These are phyloP conservation scores for Saturnispora sekii DNA, from an alignment of 805 yeast genomes.

Conservation along the genomic window DNA sequence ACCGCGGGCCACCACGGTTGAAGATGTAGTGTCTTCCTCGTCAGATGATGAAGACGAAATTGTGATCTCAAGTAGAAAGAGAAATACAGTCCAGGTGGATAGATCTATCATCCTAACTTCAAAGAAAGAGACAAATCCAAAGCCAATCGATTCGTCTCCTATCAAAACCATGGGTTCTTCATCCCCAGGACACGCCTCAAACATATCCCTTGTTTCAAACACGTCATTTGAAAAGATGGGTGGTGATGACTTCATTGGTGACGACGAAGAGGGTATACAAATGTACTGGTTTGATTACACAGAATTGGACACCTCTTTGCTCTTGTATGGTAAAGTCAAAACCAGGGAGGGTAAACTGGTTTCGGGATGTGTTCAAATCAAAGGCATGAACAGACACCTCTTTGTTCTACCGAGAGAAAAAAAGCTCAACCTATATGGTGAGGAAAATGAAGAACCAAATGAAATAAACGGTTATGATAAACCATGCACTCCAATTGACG, in stretches of 20 bases:
- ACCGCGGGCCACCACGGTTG: constrained; percentile 1
- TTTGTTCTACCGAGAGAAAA: constrained; percentile 63
- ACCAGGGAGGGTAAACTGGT: constrained; percentile 49
- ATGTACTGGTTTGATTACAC: constrained; percentile 89
- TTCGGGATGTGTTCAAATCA: constrained; percentile 70
- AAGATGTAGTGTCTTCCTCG: constrained; percentile 17
- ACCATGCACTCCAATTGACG: constrained; percentile 47
- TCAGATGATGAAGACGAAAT: constrained; percentile 50
- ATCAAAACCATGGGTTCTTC: constrained; percentile 18
- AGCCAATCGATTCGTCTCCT: constrained; percentile 21
- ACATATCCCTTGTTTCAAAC: constrained; percentile 18
- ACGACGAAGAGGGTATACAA: constrained; percentile 36
- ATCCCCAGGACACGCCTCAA: constrained; percentile 18
- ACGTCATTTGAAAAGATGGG: constrained; percentile 25
- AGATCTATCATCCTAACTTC: constrained; percentile 35
- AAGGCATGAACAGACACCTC: constrained; percentile 59
- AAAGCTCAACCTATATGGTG: constrained; percentile 28
- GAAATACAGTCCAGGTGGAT: constrained; percentile 33
- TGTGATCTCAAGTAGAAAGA: constrained; percentile 43
- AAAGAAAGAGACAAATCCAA: constrained; percentile 11
- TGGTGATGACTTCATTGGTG: constrained; percentile 24
- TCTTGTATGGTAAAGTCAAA: constrained; percentile 73
- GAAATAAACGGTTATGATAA: constrained; percentile 22
- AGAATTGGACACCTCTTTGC: constrained; percentile 59
- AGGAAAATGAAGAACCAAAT: constrained; percentile 31